Base-by-base conservation (phyloP, 169 alveolate species). In the Blepharisma undulans region DNA sequence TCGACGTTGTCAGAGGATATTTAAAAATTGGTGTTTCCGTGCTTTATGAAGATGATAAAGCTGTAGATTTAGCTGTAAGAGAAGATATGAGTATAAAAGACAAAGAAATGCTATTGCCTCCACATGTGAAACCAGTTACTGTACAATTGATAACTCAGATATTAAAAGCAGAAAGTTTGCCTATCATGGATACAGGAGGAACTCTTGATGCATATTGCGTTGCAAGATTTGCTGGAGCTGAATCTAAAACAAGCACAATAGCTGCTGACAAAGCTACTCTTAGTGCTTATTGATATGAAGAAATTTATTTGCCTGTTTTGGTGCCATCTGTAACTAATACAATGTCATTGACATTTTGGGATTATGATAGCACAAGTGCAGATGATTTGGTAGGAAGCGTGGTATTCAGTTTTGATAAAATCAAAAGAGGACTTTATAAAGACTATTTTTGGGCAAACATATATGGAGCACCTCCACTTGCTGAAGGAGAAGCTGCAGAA, bases 311-410 rank as follows among this genome's bases (percentile, higher is more conserved):
- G 14, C 96, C 96, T 27, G 95, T 89, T 5, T 76, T 87, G 66
- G 59, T 66, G n/a, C 96, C 96, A 5, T 82, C 82, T 27, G 92
- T 94, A 34, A 76, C 92, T 22, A 84, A 87, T 27, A 76, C 88
- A 59, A 16, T 94, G n/a, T 85, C 85, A 19, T 74, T 94, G 81
- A 89, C 89, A 34, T 87, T 94, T 8, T 91, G 29, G 48, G 96
- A 94, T 76, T 29, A 96, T 89, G 89, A 95, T 59, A 95, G 93
- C 86, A 84, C 84, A 0, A 72, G 92, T 19, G 66, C 27, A 32
- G 96, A 94, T 92, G 98, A 96, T 86, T 88, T 92, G 18, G 96
- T 96, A 7, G 98, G 97, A 5, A 92, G 96, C 16, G 90, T 95
- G 36, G 84, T 85, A 30, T 80, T 94, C 29, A 79, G 92, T 30